phyloP scores from a whole-genome alignment of 129 eudicot species.

The Flaveria bidentis region DNA sequence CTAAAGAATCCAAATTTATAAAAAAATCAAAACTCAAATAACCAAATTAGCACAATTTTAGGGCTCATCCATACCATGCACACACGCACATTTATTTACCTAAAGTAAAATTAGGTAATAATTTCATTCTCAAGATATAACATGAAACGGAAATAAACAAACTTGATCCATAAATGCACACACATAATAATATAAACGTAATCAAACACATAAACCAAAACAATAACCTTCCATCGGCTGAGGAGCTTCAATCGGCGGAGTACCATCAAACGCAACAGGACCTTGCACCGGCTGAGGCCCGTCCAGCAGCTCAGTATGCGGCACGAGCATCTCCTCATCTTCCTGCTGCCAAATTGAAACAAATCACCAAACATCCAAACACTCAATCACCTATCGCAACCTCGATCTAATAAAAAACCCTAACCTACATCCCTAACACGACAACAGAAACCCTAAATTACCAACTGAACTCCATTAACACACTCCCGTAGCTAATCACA shows the following conservation, averaged over 20 bases:
- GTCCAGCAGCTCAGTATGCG: conserved; percentile 59
- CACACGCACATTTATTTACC: neutral
- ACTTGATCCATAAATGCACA: conserved; percentile 16
- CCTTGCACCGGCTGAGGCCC: conserved; percentile 63
- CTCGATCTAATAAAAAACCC: conserved; percentile 33
- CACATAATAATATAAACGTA: neutral
- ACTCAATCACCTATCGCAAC: neutral
- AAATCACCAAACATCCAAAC: conserved; percentile 4
- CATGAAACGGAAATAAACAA: neutral
- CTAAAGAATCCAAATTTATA: conserved; percentile 17
- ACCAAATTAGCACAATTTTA: neutral
- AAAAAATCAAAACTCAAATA: conserved; percentile 17
- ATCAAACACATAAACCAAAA: conserved; percentile 4
- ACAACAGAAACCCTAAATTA: conserved; percentile 29
- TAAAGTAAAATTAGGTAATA: neutral
- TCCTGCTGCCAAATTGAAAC: conserved; percentile 55
- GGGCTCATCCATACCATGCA: neutral
- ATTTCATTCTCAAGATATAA: neutral
- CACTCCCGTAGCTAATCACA: neutral
- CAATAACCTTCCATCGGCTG: conserved; percentile 84
- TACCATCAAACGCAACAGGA: conserved; percentile 50
- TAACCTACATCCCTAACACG: conserved; percentile 1
- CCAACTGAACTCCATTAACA: conserved; percentile 37
- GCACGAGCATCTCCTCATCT: conserved; percentile 95
- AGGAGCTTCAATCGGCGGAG: conserved; percentile 48